Evolutionary conservation across 2,329 filamentous ascomycete genomes (phyloP).

Genomic region (Alternaria ventricosa): DNA sequence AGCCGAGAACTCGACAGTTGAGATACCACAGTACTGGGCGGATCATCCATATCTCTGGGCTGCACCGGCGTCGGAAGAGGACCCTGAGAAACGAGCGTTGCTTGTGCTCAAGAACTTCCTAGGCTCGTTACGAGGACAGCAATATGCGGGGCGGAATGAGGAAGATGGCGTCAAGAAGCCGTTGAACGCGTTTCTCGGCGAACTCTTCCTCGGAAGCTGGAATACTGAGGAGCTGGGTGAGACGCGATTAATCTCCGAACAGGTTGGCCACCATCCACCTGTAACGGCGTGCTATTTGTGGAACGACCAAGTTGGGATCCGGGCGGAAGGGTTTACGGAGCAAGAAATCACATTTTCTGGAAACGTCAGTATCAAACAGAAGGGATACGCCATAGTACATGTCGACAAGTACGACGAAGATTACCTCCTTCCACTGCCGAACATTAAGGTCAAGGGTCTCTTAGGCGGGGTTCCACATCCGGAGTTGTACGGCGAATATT

Average conservation of each 20-base stretch:
- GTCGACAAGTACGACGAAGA: slow-evolving; percentile 54
- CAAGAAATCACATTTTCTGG: slow-evolving; percentile 57
- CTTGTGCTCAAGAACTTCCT: slow-evolving; percentile 59
- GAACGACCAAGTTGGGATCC: slow-evolving; percentile 53
- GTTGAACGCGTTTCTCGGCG: slow-evolving; percentile 58
- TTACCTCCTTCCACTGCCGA: slow-evolving; percentile 54
- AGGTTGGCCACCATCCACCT: slow-evolving; percentile 56
- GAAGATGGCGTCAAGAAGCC: slow-evolving; percentile 58
- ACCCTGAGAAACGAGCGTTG: slow-evolving; percentile 51
- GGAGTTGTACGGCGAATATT: slow-evolving; percentile 51
- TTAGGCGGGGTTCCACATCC: slow-evolving; percentile 54
- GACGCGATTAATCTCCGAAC: slow-evolving; percentile 53
- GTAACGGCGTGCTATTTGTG: slow-evolving; percentile 57
- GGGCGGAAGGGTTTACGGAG: slow-evolving; percentile 55
- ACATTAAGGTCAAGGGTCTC: slow-evolving; percentile 55
- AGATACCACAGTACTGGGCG: slow-evolving; percentile 56
- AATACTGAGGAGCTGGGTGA: slow-evolving; percentile 44
- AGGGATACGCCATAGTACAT: slow-evolving; percentile 54
- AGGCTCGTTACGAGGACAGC: slow-evolving; percentile 55
- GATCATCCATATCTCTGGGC: slow-evolving; percentile 56
- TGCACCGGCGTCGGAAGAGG: slow-evolving; percentile 51
- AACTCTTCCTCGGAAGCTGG: slow-evolving; percentile 53
- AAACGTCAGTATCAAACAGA: slow-evolving; percentile 55
- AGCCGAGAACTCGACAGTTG: slow-evolving; percentile 53
- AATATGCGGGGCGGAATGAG: slow-evolving; percentile 54